phyloP scores from a whole-genome alignment of 176 grass and related monocot genomes.

The Dactylis glomerata region DNA sequence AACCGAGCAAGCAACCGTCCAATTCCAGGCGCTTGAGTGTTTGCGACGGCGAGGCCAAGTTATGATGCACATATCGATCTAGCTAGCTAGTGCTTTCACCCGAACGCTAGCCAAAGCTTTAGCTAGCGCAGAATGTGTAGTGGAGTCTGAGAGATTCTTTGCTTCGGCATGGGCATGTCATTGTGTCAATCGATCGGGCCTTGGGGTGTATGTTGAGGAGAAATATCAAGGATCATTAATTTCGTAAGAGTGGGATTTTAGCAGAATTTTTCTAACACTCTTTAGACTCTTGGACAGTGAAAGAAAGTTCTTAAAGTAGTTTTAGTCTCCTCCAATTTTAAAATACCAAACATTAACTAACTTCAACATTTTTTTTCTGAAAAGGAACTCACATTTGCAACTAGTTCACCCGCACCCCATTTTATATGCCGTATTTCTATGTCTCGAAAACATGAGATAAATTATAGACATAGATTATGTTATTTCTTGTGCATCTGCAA shows the following conservation, averaged over 20 bases:
- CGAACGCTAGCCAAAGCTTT: not conserved
- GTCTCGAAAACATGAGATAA: no score
- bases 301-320: not conserved
- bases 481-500: no score
- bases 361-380: not conserved
- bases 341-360: not conserved
- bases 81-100: not conserved
- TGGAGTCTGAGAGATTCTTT: not conserved
- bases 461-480: no score
- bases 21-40: conserved; percentile 59
- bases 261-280: not conserved
- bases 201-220: not conserved
- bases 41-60: conserved; percentile 27
- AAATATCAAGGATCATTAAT: not conserved
- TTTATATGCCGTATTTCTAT: no score
- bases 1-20: conserved; percentile 33
- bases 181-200: not conserved
- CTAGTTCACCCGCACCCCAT: no score
- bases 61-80: not conserved
- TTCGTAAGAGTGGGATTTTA: not conserved
- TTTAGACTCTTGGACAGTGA: not conserved
- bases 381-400: no score
- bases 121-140: not conserved
- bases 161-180: conserved; percentile 4
- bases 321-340: not conserved